phyloP scores from a whole-genome alignment of 192 early-diverging fungal species.

The Coemansia sp. region DNA sequence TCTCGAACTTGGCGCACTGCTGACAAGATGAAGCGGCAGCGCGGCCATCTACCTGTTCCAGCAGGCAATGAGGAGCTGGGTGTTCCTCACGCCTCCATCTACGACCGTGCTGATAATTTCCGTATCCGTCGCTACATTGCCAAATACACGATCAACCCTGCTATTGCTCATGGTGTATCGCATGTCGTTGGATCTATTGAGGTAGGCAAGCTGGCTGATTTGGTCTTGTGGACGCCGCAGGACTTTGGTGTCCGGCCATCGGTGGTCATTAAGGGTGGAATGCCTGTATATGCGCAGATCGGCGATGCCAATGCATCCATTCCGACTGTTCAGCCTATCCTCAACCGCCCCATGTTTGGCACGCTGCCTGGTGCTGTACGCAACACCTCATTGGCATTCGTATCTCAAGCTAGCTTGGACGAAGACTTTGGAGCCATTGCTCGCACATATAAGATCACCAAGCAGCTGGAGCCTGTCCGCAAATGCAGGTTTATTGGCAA shows the following conservation, averaged over 20 bases:
- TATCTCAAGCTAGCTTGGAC: slow-evolving; percentile 71
- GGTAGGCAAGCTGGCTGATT: slow-evolving; percentile 89
- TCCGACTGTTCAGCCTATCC: slow-evolving; percentile 88
- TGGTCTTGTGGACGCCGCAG: slow-evolving; percentile 79
- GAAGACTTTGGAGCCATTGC: slow-evolving; percentile 45
- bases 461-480: slow-evolving; percentile 67
- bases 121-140: slow-evolving; percentile 87
- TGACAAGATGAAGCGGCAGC: slow-evolving; percentile 87
- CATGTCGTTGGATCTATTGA: slow-evolving; percentile 93
- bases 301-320: slow-evolving; percentile 96
- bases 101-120: slow-evolving; percentile 77
- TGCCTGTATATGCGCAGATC: slow-evolving; percentile 81
- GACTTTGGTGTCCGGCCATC: slow-evolving; percentile 89
- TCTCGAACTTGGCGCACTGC: slow-evolving; percentile 93
- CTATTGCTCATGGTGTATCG: slow-evolving; percentile 80
- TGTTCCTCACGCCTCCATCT: slow-evolving; percentile 29
- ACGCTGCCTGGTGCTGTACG: slow-evolving; percentile 60
- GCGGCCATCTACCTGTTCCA: slow-evolving; percentile 60
- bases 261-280: slow-evolving; percentile 85
- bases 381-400: slow-evolving; percentile 72
- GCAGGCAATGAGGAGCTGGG: slow-evolving; percentile 19
- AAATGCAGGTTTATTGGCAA: slow-evolving; percentile 78
- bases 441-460: slow-evolving; percentile 64
- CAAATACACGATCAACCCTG: slow-evolving; percentile 98
- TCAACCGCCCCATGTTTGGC: slow-evolving; percentile 84